A percentile compares a stretch with the other conserved stretches of the same genome.
Conservation (phyloP, 495 filamentous ascomycete genomes). For the Annulohypoxylon nitens region DNA sequence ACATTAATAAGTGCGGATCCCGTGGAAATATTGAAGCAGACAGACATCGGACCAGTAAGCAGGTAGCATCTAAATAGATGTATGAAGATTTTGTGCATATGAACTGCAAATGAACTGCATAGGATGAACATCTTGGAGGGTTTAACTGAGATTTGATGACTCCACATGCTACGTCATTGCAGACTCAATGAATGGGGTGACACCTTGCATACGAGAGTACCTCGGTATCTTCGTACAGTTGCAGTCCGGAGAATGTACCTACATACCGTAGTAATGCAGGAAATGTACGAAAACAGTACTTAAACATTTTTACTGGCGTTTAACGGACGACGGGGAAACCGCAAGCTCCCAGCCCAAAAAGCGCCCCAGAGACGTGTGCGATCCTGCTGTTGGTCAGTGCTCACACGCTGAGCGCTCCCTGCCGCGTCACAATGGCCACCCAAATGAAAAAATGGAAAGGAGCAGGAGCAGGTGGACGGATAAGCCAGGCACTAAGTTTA, state of each 20-base stretch:
- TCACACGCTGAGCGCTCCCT: constrained; percentile 21
- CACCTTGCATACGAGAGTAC: constrained; percentile 23
- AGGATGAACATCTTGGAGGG: constrained; percentile 20
- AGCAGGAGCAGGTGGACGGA: constrained; percentile 22
- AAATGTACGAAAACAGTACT: constrained; percentile 6
- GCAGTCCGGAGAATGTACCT: constrained; percentile 30
- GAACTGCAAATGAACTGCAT: constrained; percentile 16
- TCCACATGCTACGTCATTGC: constrained; percentile 45
- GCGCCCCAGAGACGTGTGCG: constrained; percentile 2
- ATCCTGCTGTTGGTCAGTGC: constrained; percentile 5
- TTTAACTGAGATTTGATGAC: constrained; percentile 42
- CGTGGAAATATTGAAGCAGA: background rate
- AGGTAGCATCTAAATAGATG: constrained; percentile 3
- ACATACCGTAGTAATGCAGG: constrained; percentile 28
- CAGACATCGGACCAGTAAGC: constrained; percentile 26
- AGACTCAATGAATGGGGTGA: constrained; percentile 30
- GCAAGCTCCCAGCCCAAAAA: background rate
- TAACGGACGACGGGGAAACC: constrained; percentile 1
- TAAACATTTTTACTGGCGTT: constrained; percentile 18
- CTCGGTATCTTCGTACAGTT: constrained; percentile 24
- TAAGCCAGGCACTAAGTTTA: constrained; percentile 9
- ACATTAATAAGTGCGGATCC: background rate
- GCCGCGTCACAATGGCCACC: constrained; percentile 50
- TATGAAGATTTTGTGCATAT: constrained; percentile 33
- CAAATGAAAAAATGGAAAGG: constrained; percentile 13